These are phyloP conservation scores for Pseudovirgaria hyperparasitica DNA, from an alignment of 2,329 filamentous ascomycete species.

Conservation along the genomic window DNA sequence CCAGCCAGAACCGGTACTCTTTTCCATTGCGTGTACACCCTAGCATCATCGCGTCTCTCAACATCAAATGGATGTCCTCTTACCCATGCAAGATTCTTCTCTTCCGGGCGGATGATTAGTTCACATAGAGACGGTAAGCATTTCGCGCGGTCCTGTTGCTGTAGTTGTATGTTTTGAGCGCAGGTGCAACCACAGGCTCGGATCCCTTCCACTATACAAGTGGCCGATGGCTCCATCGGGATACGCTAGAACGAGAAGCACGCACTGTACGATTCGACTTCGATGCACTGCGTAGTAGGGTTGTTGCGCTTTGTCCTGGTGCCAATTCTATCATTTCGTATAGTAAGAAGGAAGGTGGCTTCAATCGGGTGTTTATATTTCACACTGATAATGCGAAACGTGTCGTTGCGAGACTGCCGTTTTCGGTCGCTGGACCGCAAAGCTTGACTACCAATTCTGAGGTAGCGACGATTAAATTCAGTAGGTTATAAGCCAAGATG, in stretches of 20 bases:
- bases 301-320: conserved; percentile 23
- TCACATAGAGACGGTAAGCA: too few species aligned
- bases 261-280: conserved; percentile 30
- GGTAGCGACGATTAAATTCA: conserved; percentile 32
- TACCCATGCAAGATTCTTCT: too few species aligned
- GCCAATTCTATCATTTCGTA: conserved; percentile 21
- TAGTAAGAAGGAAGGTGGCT: conserved; percentile 32
- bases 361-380: conserved; percentile 33
- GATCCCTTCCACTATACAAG: conserved; percentile 15
- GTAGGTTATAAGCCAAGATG: conserved; percentile 15
- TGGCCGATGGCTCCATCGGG: conserved; percentile 22
- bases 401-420: conserved; percentile 32
- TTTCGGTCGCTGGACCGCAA: conserved; percentile 23
- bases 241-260: conserved; percentile 21
- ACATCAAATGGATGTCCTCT: too few species aligned
- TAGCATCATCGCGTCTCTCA: too few species aligned
- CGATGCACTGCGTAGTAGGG: conserved; percentile 22
- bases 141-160: too few species aligned
- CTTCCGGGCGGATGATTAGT: too few species aligned
- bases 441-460: conserved; percentile 28
- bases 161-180: too few species aligned
- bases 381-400: conserved; percentile 23
- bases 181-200: too few species aligned
- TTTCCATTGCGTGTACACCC: too few species aligned
- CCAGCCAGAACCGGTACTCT: too few species aligned